phyloP scores from a whole-genome alignment of 1,284 basidiomycete species.

The Ganoderma meredithae region DNA sequence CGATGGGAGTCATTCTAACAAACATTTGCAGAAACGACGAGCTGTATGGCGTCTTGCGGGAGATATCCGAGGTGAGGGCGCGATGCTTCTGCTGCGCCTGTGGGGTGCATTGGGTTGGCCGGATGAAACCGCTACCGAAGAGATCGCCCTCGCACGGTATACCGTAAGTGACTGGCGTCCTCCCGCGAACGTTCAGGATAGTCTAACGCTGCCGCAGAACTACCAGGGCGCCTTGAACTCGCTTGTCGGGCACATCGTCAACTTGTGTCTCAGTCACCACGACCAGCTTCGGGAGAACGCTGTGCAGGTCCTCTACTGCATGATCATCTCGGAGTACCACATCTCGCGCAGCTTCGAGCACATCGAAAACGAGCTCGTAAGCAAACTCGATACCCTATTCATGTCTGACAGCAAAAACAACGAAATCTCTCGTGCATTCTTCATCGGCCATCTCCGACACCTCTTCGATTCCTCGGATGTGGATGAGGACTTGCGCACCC shows the following conservation, averaged over 20 bases:
- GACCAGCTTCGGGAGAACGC: constrained; percentile 91
- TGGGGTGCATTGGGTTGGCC: constrained; percentile 92
- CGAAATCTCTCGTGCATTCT: constrained; percentile 91
- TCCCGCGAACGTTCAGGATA: not conserved
- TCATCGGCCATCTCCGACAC: constrained; percentile 90
- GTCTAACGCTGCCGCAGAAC: constrained; percentile 53
- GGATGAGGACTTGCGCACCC: constrained; percentile 79
- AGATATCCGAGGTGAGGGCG: constrained; percentile 93
- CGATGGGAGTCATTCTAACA: constrained; percentile 2
- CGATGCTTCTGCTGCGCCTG: constrained; percentile 80
- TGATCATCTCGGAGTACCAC: constrained; percentile 94
- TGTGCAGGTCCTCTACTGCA: constrained; percentile 92
- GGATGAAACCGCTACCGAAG: constrained; percentile 54
- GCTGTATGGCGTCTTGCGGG: constrained; percentile 96
- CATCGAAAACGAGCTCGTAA: constrained; percentile 96
- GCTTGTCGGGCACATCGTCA: constrained; percentile 92
- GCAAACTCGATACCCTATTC: constrained; percentile 90
- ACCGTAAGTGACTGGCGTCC: constrained; percentile 56
- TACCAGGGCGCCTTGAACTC: constrained; percentile 86
- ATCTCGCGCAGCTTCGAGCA: constrained; percentile 82
- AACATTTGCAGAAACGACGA: constrained; percentile 75
- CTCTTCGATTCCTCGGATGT: constrained; percentile 88
- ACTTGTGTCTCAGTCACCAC: constrained; percentile 94
- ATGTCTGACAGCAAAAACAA: constrained; percentile 92
- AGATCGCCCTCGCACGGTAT: constrained; percentile 58